A percentile compares a stretch with the other conserved stretches of the same genome.
phyloP scores from a whole-genome alignment of 441 rosid species.

The Biscutella laevigata region DNA sequence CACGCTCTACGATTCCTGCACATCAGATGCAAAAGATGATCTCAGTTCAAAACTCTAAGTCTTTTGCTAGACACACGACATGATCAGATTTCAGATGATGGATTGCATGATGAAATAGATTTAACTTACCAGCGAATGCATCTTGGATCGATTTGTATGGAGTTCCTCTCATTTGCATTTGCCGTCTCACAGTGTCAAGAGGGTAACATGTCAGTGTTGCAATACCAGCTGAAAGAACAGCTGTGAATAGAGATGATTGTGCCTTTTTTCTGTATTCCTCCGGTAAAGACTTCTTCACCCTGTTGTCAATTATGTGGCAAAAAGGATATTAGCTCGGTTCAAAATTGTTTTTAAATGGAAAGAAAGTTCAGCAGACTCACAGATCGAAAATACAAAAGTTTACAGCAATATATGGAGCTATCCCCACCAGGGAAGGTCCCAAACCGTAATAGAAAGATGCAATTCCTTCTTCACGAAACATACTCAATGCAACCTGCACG shows the following conservation, averaged over 20 bases:
- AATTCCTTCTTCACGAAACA: conserved; percentile 90
- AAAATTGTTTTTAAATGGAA: neutral
- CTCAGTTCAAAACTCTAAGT: conserved; percentile 1
- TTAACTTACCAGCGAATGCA: conserved; percentile 63
- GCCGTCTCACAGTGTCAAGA: conserved; percentile 89
- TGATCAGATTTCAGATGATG: neutral
- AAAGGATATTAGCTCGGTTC: neutral
- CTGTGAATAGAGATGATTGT: conserved; percentile 70
- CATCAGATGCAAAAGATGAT: conserved; percentile 12
- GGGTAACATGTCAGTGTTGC: conserved; percentile 94
- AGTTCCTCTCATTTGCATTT: conserved; percentile 91
- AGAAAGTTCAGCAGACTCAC: conserved; percentile 42
- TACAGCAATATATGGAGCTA: conserved; percentile 92
- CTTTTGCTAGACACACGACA: neutral
- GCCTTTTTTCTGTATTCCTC: conserved; percentile 67
- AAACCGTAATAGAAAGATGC: conserved; percentile 85
- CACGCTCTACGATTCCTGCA: conserved; percentile 69
- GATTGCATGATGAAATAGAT: neutral
- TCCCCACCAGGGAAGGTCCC: conserved; percentile 85
- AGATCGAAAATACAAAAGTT: conserved; percentile 87
- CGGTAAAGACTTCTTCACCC: conserved; percentile 85
- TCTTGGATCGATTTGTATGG: conserved; percentile 79
- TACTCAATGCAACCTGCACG: conserved; percentile 72
- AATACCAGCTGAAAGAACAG: conserved; percentile 68
- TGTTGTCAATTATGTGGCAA: conserved; percentile 24